Evolutionary conservation across 257 asterid species (phyloP).

Genomic region (Fraxinus excelsior): DNA sequence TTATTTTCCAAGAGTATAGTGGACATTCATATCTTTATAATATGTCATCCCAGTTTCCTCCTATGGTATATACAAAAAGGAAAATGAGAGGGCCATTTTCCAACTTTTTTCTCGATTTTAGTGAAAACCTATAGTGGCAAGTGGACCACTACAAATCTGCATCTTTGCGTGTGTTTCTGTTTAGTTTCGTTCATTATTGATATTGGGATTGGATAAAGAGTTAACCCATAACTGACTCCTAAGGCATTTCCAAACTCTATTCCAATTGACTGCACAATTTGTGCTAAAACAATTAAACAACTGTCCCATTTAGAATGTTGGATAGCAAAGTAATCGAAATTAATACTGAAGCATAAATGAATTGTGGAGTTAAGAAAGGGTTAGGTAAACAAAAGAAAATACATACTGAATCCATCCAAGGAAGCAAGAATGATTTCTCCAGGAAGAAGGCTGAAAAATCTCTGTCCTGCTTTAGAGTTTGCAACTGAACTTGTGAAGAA

Average conservation of each 20-base stretch:
- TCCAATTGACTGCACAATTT: too few species aligned
- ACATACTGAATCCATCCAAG: slow-evolving; percentile 89
- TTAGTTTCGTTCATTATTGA: neutral
- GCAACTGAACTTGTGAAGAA: slow-evolving; percentile 76
- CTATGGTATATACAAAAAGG: too few species aligned
- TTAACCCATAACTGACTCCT: neutral
- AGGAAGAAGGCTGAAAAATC: slow-evolving; percentile 83
- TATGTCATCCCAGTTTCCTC: too few species aligned
- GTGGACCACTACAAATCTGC: too few species aligned
- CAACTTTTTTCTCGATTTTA: too few species aligned
- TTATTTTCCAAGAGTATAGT: too few species aligned
- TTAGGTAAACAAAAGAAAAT: neutral
- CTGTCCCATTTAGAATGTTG: neutral
- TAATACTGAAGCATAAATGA: neutral
- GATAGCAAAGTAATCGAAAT: neutral
- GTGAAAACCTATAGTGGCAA: too few species aligned
- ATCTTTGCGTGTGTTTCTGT: too few species aligned
- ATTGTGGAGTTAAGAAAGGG: neutral
- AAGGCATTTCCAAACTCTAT: neutral
- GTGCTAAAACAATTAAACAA: neutral
- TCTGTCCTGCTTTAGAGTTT: slow-evolving; percentile 74
- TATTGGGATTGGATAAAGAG: neutral
- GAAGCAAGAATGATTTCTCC: slow-evolving; percentile 95
- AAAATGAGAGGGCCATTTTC: too few species aligned
- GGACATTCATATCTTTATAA: too few species aligned